A percentile compares a stretch with the other conserved stretches of the same genome.
These are phyloP conservation scores for Dacryopinax primogenitus DNA, from an alignment of 768 basidiomycete genomes.

Conservation along the genomic window DNA sequence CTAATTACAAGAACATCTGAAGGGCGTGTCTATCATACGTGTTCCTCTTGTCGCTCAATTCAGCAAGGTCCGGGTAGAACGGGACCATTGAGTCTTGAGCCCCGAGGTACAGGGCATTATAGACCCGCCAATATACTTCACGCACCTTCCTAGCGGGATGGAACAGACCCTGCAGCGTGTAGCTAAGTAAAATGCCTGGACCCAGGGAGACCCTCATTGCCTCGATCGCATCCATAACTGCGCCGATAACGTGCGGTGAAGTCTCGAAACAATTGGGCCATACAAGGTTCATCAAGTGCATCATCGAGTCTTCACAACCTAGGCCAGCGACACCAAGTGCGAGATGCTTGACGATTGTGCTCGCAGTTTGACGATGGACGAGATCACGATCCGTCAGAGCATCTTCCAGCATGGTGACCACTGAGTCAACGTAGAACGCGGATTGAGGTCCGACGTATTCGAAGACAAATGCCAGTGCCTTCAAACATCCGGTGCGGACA, in stretches of 20 bases:
- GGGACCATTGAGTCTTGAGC: conserved; percentile 85
- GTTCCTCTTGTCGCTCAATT: conserved; percentile 83
- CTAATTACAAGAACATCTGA: conserved; percentile 59
- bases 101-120: conserved; percentile 88
- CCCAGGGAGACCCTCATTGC: conserved; percentile 94
- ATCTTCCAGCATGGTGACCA: conserved; percentile 96
- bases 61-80: conserved; percentile 83
- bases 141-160: conserved; percentile 95
- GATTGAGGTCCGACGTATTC: conserved; percentile 98
- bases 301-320: conserved; percentile 95
- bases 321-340: conserved; percentile 93
- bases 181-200: conserved; percentile 81
- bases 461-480: conserved; percentile 96
- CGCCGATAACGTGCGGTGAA: conserved; percentile 93
- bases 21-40: conserved; percentile 74
- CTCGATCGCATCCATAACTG: conserved; percentile 96
- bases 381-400: conserved; percentile 96
- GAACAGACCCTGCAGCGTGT: conserved; percentile 88
- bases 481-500: conserved; percentile 96
- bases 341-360: conserved; percentile 95
- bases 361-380: conserved; percentile 95
- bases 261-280: conserved; percentile 99
- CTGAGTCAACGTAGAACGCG: conserved; percentile 91
- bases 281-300: conserved; percentile 93
- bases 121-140: conserved; percentile 91